These are phyloP conservation scores for Gryganskiella cystojenkinii DNA, from an alignment of 192 early-diverging fungal species.

Conservation along the genomic window DNA sequence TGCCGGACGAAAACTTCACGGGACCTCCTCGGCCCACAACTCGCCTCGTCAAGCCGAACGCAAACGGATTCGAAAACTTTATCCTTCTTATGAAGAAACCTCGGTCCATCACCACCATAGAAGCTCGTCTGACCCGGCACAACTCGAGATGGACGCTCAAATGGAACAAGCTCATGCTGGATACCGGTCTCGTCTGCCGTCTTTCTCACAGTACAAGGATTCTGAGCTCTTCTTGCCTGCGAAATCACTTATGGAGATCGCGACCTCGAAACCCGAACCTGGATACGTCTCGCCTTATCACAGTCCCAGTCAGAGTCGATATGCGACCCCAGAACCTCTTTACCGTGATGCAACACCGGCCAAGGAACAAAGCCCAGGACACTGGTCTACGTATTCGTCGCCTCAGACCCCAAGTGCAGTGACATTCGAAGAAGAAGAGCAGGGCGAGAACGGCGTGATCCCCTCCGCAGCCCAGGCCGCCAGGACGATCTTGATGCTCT, in stretches of 20 bases:
- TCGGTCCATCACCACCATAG: neutral
- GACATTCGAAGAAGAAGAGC: slow-evolving; percentile 29
- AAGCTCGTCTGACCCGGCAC: slow-evolving; percentile 18
- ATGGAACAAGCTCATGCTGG: slow-evolving; percentile 1
- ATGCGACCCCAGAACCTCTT: slow-evolving; percentile 17
- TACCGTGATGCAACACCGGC: slow-evolving; percentile 20
- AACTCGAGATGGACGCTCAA: neutral
- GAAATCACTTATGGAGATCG: slow-evolving; percentile 47
- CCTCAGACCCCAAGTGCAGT: slow-evolving; percentile 8
- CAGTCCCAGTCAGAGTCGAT: slow-evolving; percentile 1
- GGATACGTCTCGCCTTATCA: slow-evolving; percentile 24
- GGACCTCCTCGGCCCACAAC: slow-evolving; percentile 20
- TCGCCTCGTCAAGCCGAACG: slow-evolving; percentile 17
- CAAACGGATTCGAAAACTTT: neutral
- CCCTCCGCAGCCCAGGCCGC: slow-evolving; percentile 41
- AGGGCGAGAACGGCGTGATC: slow-evolving; percentile 7
- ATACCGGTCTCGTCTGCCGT: slow-evolving; percentile 26
- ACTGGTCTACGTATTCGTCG: slow-evolving; percentile 17
- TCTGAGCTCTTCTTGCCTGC: slow-evolving; percentile 39
- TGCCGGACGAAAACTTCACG: slow-evolving; percentile 17
- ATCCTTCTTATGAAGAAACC: slow-evolving; percentile 1
- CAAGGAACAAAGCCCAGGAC: neutral
- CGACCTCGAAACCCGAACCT: slow-evolving; percentile 38
- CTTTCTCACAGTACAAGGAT: slow-evolving; percentile 42
- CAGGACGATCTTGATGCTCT: slow-evolving; percentile 50